Evolutionary conservation across 805 yeast genomes (phyloP).

Genomic region (Cyberlindnera sargentensis): DNA sequence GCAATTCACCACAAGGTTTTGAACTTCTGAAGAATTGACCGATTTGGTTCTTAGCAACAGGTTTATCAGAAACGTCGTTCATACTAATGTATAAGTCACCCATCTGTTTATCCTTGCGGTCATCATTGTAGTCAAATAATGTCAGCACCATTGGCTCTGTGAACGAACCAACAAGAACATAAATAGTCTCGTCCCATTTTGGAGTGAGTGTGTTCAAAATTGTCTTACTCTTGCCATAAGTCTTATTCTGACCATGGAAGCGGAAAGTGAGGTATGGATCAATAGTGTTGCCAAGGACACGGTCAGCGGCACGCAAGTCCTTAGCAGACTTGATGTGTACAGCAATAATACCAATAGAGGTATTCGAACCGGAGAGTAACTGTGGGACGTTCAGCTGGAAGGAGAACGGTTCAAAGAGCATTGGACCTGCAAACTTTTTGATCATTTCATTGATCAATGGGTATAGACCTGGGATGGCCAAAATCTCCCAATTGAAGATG

Average conservation of each 20-base stretch:
- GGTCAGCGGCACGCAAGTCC: conserved; percentile 60
- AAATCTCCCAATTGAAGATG: conserved; percentile 79
- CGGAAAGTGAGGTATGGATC: conserved; percentile 86
- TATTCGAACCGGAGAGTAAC: conserved; percentile 76
- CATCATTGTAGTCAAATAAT: conserved; percentile 70
- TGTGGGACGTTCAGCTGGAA: conserved; percentile 92
- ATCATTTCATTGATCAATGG: conserved; percentile 81
- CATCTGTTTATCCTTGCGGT: conserved; percentile 69
- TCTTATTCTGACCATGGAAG: conserved; percentile 42
- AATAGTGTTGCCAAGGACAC: conserved; percentile 63
- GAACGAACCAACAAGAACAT: conserved; percentile 62
- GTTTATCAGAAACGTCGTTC: conserved; percentile 51
- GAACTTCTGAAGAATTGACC: conserved; percentile 72
- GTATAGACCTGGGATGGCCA: conserved; percentile 80
- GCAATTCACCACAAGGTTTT: conserved; percentile 70
- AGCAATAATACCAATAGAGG: conserved; percentile 82
- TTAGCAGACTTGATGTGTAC: conserved; percentile 61
- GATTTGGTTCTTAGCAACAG: conserved; percentile 39
- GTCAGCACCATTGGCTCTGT: conserved; percentile 77
- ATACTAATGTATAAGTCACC: conserved; percentile 75
- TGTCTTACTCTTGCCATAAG: conserved; percentile 67
- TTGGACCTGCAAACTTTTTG: conserved; percentile 80
- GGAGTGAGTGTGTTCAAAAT: conserved; percentile 66
- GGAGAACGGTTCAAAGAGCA: conserved; percentile 83
- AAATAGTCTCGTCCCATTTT: conserved; percentile 75